phyloP scores from a whole-genome alignment of 352 stramenopile species.

The Globisporangium irregulare region DNA sequence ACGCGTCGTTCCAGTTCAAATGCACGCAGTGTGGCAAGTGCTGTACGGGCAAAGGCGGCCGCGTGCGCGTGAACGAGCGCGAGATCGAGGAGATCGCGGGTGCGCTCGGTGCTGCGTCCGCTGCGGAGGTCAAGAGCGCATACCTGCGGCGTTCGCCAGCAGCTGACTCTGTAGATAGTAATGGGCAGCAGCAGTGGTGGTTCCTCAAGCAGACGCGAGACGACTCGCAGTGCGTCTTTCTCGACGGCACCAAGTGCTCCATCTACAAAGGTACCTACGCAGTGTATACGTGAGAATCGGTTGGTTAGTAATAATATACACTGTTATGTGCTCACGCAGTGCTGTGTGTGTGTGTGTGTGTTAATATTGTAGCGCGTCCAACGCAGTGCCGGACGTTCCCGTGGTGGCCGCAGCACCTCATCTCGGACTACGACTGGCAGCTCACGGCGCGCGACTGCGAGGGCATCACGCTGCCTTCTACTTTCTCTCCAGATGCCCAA shows the following conservation, averaged over 20 bases:
- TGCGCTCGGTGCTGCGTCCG: slow-evolving; percentile 25
- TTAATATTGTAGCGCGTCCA: slow-evolving; percentile 35
- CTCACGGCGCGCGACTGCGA: slow-evolving; percentile 60
- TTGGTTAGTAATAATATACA: not conserved
- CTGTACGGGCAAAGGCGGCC: slow-evolving; percentile 65
- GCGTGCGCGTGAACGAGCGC: slow-evolving; percentile 60
- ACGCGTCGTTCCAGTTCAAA: slow-evolving; percentile 53
- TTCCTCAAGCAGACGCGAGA: slow-evolving; percentile 46
- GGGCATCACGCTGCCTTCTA: slow-evolving; percentile 32
- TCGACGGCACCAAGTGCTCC: slow-evolving; percentile 60
- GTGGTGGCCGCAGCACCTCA: slow-evolving; percentile 77
- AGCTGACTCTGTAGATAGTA: not conserved
- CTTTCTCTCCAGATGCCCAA: not conserved
- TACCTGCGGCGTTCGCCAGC: slow-evolving; percentile 26
- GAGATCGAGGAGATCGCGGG: slow-evolving; percentile 49
- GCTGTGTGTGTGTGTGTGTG: no score
- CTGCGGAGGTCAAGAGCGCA: slow-evolving; percentile 29
- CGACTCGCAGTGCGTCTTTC: slow-evolving; percentile 64
- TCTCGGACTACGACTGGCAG: slow-evolving; percentile 80
- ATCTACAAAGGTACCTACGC: slow-evolving; percentile 50
- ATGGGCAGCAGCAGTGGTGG: slow-evolving; percentile 21
- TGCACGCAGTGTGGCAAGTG: slow-evolving; percentile 80
- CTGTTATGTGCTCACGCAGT: no score
- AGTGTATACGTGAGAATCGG: not conserved
- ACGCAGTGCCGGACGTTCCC: slow-evolving; percentile 82